Conservation (phyloP, 2,329 filamentous ascomycete genomes). For the Scedosporium apiospermum region DNA sequence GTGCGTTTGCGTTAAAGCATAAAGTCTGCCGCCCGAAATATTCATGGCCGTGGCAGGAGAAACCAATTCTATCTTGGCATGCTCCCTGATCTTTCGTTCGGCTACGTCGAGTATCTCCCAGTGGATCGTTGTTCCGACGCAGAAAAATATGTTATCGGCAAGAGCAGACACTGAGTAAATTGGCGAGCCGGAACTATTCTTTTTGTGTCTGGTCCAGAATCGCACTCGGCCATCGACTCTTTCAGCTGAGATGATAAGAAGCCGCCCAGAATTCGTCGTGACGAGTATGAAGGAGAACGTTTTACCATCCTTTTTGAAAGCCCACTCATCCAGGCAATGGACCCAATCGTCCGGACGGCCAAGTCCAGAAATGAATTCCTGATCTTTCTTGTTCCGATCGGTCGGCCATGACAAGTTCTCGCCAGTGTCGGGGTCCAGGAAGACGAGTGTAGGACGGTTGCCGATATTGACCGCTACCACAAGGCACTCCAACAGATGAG, state of each 20-base stretch:
- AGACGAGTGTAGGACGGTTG: constrained; percentile 38
- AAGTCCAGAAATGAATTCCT: constrained; percentile 45
- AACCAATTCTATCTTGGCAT: constrained; percentile 37
- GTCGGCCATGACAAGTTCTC: constrained; percentile 36
- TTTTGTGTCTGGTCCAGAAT: constrained; percentile 46
- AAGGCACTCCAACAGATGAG: constrained; percentile 39
- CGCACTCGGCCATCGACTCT: constrained; percentile 25
- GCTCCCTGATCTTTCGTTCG: constrained; percentile 40
- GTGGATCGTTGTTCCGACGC: constrained; percentile 41
- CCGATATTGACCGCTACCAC: constrained; percentile 40
- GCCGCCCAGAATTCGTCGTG: constrained; percentile 41
- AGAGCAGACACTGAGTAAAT: constrained; percentile 49
- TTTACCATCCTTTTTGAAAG: constrained; percentile 44
- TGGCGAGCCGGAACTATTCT: constrained; percentile 30
- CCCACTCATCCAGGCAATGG: constrained; percentile 55
- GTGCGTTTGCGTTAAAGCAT: constrained; percentile 42
- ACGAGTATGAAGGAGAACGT: constrained; percentile 55
- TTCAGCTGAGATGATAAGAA: constrained; percentile 42
- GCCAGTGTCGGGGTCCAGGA: constrained; percentile 48
- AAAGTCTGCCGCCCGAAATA: constrained; percentile 35
- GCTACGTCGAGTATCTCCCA: constrained; percentile 44
- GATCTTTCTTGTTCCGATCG: constrained; percentile 28
- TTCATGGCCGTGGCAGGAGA: constrained; percentile 42
- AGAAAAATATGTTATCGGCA: constrained; percentile 46
- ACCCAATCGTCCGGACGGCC: constrained; percentile 49